Evolutionary conservation across 768 basidiomycete species (phyloP).

Genomic region (Kondoa subrosea): DNA sequence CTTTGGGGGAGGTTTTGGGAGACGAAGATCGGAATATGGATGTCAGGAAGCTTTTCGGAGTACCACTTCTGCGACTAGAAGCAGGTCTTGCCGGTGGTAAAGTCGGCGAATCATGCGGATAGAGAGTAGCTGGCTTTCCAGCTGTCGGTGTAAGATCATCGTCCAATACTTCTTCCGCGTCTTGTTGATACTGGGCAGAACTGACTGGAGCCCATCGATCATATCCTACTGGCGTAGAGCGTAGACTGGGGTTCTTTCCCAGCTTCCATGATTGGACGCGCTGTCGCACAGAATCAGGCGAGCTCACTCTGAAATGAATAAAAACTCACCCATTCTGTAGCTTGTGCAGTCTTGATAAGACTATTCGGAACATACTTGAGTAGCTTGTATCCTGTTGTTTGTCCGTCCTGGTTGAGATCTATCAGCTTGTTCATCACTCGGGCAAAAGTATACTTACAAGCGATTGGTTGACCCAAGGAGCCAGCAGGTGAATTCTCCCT

Average conservation of each 20-base stretch:
- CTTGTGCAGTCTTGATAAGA: slow-evolving; percentile 82
- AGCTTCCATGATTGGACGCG: slow-evolving; percentile 81
- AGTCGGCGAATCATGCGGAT: not conserved
- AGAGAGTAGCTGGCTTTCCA: not conserved
- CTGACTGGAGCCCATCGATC: slow-evolving; percentile 13
- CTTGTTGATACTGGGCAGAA: not conserved
- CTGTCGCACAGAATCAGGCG: too few species aligned
- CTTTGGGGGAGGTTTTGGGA: too few species aligned
- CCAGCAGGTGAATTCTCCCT: slow-evolving; percentile 72
- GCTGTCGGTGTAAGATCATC: not conserved
- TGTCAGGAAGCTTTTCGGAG: not conserved
- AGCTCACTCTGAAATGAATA: too few species aligned
- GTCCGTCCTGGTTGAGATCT: too few species aligned
- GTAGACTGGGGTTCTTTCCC: slow-evolving; percentile 72
- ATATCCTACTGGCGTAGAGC: slow-evolving; percentile 10
- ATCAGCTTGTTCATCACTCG: too few species aligned
- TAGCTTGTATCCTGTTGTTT: slow-evolving; percentile 53
- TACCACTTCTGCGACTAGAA: not conserved
- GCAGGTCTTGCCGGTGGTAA: not conserved
- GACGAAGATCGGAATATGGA: not conserved
- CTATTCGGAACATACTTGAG: slow-evolving; percentile 88
- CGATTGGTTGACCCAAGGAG: slow-evolving; percentile 88
- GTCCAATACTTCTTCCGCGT: not conserved
- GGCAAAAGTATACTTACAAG: too few species aligned
- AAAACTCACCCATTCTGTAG: slow-evolving; percentile 69